phyloP scores from a whole-genome alignment of 192 early-diverging fungal genomes.

The Geranomyces variabilis region DNA sequence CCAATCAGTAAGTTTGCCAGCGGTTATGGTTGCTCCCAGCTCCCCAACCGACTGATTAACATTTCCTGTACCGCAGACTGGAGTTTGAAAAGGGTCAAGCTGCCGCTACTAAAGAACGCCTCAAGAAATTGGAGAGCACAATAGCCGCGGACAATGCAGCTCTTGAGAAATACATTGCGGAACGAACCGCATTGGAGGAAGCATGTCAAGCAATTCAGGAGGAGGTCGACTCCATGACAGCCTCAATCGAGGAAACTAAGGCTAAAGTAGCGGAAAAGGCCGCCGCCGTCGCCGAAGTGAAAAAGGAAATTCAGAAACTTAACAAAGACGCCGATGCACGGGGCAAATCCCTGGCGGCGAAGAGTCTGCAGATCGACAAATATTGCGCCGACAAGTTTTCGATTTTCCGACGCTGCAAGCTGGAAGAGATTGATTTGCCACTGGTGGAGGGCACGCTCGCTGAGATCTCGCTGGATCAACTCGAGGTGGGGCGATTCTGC shows the following conservation, averaged over 20 bases:
- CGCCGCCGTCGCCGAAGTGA: constrained; percentile 56
- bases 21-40: neutral
- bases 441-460: constrained; percentile 75
- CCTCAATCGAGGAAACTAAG: constrained; percentile 52
- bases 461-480: constrained; percentile 55
- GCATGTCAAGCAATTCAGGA: constrained; percentile 51
- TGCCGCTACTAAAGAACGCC: constrained; percentile 62
- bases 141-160: constrained; percentile 39
- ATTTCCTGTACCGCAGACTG: constrained; percentile 29
- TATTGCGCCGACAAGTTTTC: constrained; percentile 72
- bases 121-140: constrained; percentile 57
- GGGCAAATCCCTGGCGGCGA: constrained; percentile 56
- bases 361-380: constrained; percentile 80
- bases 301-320: constrained; percentile 58
- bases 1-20: constrained; percentile 67
- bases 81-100: constrained; percentile 76
- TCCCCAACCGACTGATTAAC: neutral
- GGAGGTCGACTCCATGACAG: constrained; percentile 51
- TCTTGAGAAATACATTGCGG: constrained; percentile 26
- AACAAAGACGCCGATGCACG: constrained; percentile 71
- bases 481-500: constrained; percentile 24
- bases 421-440: constrained; percentile 92
- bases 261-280: constrained; percentile 59
- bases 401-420: constrained; percentile 85
- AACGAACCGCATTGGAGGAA: constrained; percentile 46